Percentiles rank a stretch among this genome's conserved stretches.
Conservation (phyloP, 371 early-diverging fungal genomes). For the Apophysomyces elegans region DNA sequence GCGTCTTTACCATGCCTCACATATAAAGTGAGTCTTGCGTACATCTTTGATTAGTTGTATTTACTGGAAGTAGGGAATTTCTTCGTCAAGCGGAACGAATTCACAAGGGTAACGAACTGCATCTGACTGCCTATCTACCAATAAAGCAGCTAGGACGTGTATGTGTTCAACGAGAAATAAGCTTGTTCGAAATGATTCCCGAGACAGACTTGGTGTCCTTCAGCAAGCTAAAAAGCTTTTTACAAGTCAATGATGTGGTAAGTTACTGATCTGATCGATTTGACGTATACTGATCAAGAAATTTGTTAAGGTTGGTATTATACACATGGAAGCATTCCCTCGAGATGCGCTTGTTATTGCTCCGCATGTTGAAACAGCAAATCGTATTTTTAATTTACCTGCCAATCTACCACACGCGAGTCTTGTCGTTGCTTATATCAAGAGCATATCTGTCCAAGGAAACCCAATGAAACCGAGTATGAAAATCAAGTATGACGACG, state of each 20-base stretch:
- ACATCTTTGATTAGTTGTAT: not conserved
- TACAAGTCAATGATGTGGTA: slow-evolving; percentile 16
- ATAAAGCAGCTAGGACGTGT: not conserved
- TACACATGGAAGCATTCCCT: slow-evolving; percentile 13
- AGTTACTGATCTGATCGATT: not conserved
- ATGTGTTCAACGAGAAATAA: slow-evolving; percentile 1
- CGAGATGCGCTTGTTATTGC: slow-evolving; percentile 13
- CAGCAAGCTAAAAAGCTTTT: slow-evolving; percentile 17
- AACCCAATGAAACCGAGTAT: slow-evolving; percentile 2
- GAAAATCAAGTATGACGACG: not conserved
- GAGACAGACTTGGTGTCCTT: slow-evolving; percentile 3
- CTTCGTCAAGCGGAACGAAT: slow-evolving; percentile 7
- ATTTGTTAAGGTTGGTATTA: slow-evolving; percentile 7
- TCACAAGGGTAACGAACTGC: slow-evolving; percentile 1
- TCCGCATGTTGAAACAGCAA: slow-evolving; percentile 6
- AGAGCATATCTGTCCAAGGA: not conserved
- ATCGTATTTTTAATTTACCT: slow-evolving; percentile 10
- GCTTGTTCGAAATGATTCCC: slow-evolving; percentile 7
- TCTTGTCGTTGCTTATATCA: not conserved
- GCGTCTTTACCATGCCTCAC: not conserved
- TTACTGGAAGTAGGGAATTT: slow-evolving; percentile 1
- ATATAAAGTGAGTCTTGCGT: not conserved
- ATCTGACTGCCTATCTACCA: slow-evolving; percentile 10
- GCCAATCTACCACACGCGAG: slow-evolving; percentile 1
- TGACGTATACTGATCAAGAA: not conserved